phyloP scores from a whole-genome alignment of 306 rosid species.

The Malus sylvestris region DNA sequence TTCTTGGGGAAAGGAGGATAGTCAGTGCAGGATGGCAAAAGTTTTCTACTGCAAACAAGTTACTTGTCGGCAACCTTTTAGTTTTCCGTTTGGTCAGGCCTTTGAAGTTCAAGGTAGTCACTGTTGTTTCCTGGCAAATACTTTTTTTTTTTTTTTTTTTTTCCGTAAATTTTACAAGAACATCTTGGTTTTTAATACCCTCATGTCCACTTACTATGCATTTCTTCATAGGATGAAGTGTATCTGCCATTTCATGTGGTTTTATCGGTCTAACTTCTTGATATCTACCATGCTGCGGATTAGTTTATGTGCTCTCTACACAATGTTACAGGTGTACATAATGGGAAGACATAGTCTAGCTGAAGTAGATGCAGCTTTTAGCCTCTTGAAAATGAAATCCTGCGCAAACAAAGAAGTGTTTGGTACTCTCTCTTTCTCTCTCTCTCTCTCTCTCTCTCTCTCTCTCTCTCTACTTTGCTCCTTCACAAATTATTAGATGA shows the following conservation, averaged over 20 bases:
- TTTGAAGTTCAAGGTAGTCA: conserved; percentile 15
- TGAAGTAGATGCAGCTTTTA: conserved; percentile 35
- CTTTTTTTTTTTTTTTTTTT: background rate
- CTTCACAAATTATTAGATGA: background rate
- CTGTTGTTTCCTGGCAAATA: background rate
- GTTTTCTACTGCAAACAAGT: conserved; percentile 4
- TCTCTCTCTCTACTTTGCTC: background rate
- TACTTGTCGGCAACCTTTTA: conserved; percentile 12
- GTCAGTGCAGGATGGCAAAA: conserved; percentile 25
- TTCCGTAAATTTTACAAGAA: background rate
- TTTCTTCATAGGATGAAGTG: background rate
- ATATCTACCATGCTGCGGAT: background rate
- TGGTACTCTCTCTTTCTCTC: conserved; percentile 18
- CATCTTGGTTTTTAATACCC: background rate
- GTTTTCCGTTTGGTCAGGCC: conserved; percentile 21
- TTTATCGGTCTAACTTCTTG: background rate
- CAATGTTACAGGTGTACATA: conserved; percentile 32
- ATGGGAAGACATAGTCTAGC: conserved; percentile 23
- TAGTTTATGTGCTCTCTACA: background rate
- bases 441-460: background rate
- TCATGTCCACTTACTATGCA: background rate
- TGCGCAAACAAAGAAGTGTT: background rate
- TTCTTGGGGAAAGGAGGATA: background rate
- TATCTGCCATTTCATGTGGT: background rate
- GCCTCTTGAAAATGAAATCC: conserved; percentile 18